A percentile compares a stretch with the other conserved stretches of the same genome.
These are phyloP conservation scores for Hygrocybe punicea DNA, from an alignment of 768 basidiomycete genomes.

Conservation along the genomic window DNA sequence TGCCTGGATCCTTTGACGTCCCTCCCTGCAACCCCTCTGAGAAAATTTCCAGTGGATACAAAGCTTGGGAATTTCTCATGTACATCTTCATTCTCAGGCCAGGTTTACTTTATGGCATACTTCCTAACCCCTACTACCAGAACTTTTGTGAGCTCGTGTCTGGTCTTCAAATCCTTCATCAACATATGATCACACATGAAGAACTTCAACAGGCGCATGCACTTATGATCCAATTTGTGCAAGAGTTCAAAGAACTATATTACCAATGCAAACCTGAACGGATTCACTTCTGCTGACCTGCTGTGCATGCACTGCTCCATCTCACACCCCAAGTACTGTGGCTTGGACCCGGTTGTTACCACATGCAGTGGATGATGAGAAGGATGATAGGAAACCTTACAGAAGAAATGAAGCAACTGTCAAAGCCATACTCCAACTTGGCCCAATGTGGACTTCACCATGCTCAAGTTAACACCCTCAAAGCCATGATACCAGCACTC, in stretches of 20 bases:
- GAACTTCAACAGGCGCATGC: conserved; percentile 2
- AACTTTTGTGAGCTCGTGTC: conserved; percentile 6
- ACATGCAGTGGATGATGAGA: conserved; percentile 5
- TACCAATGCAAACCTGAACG: conserved; percentile 3
- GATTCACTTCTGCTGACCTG: conserved; percentile 7
- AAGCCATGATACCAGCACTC: neutral
- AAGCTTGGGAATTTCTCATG: conserved; percentile 33
- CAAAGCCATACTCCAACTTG: conserved; percentile 6
- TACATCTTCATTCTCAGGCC: conserved; percentile 31
- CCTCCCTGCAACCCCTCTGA: conserved; percentile 26
- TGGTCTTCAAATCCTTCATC: conserved; percentile 5
- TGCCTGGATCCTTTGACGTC: conserved; percentile 16
- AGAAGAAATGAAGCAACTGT: conserved; percentile 8
- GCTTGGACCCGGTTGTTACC: neutral
- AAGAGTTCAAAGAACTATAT: neutral
- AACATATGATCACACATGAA: neutral
- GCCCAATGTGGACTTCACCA: neutral
- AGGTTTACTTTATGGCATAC: neutral
- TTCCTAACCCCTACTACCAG: conserved; percentile 1
- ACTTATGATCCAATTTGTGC: conserved; percentile 4
- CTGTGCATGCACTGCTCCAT: conserved; percentile 7
- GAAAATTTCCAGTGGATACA: conserved; percentile 21
- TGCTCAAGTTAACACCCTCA: conserved; percentile 5
- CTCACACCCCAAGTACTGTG: neutral
- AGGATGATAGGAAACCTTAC: conserved; percentile 6